Evolutionary conservation across 805 yeast genomes (phyloP).

Genomic region (Hanseniaspora meyeri): DNA sequence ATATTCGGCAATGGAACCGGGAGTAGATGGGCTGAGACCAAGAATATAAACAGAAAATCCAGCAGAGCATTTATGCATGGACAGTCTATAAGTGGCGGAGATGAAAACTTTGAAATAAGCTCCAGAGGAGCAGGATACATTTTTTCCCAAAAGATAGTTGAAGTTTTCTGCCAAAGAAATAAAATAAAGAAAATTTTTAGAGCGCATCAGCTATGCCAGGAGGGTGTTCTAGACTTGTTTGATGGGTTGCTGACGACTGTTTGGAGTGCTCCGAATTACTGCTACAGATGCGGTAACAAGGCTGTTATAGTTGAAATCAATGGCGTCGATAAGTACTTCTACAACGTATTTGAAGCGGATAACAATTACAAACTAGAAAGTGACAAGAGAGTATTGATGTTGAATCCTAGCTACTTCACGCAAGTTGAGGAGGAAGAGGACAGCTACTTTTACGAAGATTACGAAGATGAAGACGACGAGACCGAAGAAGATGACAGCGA

Average conservation of each 20-base stretch:
- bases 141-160: slow-evolving; percentile 83
- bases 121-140: slow-evolving; percentile 98
- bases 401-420: slow-evolving; percentile 13
- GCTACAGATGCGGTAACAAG: slow-evolving; percentile 91
- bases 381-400: slow-evolving; percentile 6
- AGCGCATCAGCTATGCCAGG: slow-evolving; percentile 94
- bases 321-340: slow-evolving; percentile 52
- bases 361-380: slow-evolving; percentile 61
- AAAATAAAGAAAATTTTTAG: slow-evolving; percentile 68
- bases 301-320: slow-evolving; percentile 91
- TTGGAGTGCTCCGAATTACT: slow-evolving; percentile 97
- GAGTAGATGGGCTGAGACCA: slow-evolving; percentile 6
- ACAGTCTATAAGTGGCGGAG: not conserved
- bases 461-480: slow-evolving; percentile 5
- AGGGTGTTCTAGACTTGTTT: slow-evolving; percentile 88
- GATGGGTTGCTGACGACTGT: slow-evolving; percentile 86
- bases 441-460: not conserved
- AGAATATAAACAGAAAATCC: slow-evolving; percentile 17
- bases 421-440: slow-evolving; percentile 10
- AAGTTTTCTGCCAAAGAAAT: slow-evolving; percentile 69
- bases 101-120: slow-evolving; percentile 62
- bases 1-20: slow-evolving; percentile 30
- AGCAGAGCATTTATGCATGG: not conserved
- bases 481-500: slow-evolving; percentile 2
- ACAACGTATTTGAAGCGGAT: slow-evolving; percentile 93